phyloP scores from a whole-genome alignment of 1,139 yeast genomes.

The Saccharomyces hybrid region DNA sequence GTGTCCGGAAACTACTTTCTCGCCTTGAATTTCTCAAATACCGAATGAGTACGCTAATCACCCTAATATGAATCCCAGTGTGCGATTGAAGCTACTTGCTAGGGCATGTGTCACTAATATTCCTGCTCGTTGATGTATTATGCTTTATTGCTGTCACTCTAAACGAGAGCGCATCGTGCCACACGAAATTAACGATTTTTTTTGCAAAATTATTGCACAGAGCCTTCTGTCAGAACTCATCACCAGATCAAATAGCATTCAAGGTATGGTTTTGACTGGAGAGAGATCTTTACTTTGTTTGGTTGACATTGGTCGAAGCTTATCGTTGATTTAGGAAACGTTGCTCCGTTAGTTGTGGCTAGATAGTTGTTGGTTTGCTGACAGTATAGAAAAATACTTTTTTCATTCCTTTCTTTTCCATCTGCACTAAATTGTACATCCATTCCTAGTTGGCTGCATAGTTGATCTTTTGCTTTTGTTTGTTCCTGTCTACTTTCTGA shows the following conservation, averaged over 20 bases:
- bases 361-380: not conserved
- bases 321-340: not conserved
- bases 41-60: not conserved
- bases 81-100: not conserved
- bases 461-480: not conserved
- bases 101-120: no score
- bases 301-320: not conserved
- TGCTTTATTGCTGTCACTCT: not conserved
- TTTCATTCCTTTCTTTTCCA: not conserved
- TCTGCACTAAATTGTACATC: not conserved
- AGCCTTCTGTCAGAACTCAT: not conserved
- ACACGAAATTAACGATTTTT: not conserved
- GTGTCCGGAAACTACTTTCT: not conserved
- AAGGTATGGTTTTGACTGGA: not conserved
- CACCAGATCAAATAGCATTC: not conserved
- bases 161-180: not conserved
- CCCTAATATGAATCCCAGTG: not conserved
- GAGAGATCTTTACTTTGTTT: not conserved
- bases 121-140: not conserved
- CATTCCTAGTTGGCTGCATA: not conserved
- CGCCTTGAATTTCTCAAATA: not conserved
- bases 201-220: not conserved
- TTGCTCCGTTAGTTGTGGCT: not conserved
- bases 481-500: not conserved
- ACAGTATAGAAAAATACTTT: not conserved